phyloP scores from a whole-genome alignment of 1,139 yeast genomes.

The Kodamaea anthophila region DNA sequence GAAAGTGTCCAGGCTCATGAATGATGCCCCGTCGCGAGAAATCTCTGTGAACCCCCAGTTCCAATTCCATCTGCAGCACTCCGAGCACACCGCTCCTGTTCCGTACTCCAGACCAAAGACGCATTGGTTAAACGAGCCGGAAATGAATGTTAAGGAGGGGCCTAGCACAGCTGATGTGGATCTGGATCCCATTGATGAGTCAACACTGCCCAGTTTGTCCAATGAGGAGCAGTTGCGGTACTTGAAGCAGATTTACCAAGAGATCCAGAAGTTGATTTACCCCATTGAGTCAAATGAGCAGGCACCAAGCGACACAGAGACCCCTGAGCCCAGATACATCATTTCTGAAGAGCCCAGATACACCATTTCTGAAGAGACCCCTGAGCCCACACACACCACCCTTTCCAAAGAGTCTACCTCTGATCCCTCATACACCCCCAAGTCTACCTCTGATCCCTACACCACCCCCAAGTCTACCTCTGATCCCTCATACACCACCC shows the following conservation, averaged over 20 bases:
- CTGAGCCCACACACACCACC: not conserved
- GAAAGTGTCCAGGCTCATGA: conserved; percentile 16
- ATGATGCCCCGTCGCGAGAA: conserved; percentile 19
- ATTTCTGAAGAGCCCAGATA: no score
- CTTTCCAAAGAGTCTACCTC: not conserved
- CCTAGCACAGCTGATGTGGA: no score
- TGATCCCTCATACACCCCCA: no score
- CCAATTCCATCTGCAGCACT: conserved; percentile 13
- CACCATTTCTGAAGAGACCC: not conserved
- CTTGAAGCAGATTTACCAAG: conserved; percentile 1
- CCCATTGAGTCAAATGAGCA: no score
- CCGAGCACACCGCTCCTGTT: not conserved
- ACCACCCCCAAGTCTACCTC: no score
- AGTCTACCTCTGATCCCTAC: no score
- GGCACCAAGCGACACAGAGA: no score
- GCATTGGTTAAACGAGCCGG: conserved; percentile 7
- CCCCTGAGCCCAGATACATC: no score
- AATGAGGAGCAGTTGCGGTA: not conserved
- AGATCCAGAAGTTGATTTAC: conserved; percentile 2
- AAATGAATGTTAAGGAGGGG: no score
- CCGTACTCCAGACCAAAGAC: conserved; percentile 22
- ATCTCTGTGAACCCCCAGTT: conserved; percentile 24
- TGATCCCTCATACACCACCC: no score
- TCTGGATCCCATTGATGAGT: no score
- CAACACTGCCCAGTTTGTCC: no score